These are phyloP conservation scores for Suaeda aralocaspica DNA, from an alignment of 148 eudicot species.

Conservation along the genomic window DNA sequence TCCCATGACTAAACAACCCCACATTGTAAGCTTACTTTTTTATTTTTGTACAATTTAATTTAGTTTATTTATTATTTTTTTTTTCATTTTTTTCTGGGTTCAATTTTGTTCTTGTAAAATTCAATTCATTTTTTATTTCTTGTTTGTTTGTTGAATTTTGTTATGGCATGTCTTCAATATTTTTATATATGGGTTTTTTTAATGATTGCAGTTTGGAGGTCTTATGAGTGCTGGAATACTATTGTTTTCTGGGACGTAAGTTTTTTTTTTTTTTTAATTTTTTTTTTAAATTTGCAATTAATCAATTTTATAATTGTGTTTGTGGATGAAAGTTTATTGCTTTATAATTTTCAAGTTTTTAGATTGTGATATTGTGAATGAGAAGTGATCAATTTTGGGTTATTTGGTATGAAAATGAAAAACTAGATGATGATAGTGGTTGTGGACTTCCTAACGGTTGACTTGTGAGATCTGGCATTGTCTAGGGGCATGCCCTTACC, in stretches of 20 bases:
- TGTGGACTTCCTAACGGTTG: not conserved
- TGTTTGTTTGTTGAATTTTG: not conserved
- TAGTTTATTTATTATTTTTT: too few species aligned
- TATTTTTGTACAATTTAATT: not conserved
- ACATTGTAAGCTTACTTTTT: constrained; percentile 46
- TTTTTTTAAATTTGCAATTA: not conserved
- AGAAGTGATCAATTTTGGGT: not conserved
- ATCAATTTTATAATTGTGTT: not conserved
- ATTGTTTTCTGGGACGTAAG: constrained; percentile 95
- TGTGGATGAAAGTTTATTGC: not conserved
- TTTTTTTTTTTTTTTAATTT: constrained; percentile 8
- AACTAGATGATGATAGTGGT: not conserved
- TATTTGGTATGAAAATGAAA: not conserved
- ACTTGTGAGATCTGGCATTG: not conserved
- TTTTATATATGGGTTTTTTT: not conserved
- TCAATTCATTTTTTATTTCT: not conserved
- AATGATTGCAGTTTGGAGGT: constrained; percentile 71
- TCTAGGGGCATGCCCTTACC: too few species aligned
- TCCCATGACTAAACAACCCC: constrained; percentile 64
- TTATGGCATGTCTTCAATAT: not conserved
- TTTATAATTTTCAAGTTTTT: constrained; percentile 2
- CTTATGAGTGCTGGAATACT: constrained; percentile 75
- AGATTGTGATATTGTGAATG: not conserved
- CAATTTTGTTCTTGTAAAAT: not conserved
- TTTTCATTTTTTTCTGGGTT: too few species aligned